Base-by-base conservation (phyloP, 371 early-diverging fungal species). In the Mortierella sp. region DNA sequence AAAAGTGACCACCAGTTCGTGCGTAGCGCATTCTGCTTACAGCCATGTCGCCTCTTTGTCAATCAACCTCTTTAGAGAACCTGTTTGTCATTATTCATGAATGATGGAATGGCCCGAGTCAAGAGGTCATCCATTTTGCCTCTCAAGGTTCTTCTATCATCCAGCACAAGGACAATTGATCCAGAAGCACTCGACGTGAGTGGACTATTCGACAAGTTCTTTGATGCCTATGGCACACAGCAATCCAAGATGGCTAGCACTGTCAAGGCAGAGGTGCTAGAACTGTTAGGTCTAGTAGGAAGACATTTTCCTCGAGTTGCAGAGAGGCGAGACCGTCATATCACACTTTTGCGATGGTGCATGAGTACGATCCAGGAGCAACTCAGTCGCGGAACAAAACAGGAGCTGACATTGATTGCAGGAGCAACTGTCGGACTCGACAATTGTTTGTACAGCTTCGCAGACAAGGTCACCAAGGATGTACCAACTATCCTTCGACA, bases 251-350 rank as follows among this genome's bases (percentile, higher is more conserved):
- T 68, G 62, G 77, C 50, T 17, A 53, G 66, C 7, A 76, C 70
- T 34, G 82, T 84, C 16, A 84, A 84, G 55, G 85, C 79, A 0
- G 78, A 76, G n/a, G 76, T 88, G 4, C 47, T 86, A 9, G 80
- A 82, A 19, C 57, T 88, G 5, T 51, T 88, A 8, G 86, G 87
- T 0, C 55, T 67, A 0, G 79, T 86, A 45, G 74, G 80, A 0
- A 67, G 74, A 52, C 73, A 80, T 39, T 78, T 80, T 52, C 80
- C 83, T 2, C 57, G 54, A 1, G 40, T 59, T 10, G 56, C 81
- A 0, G 56, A 72, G 2, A 69, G 73, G 21, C 29, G 43, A 1
- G 68, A 73, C 21, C 37, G 43, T 0, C 55, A 70, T 37, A 12
- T 71, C 6, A 54, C 63, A 19, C 29, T 69, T 17, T 41, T 82